phyloP scores from a whole-genome alignment of 305 asterid genomes.

The Fraxinus dipetala region DNA sequence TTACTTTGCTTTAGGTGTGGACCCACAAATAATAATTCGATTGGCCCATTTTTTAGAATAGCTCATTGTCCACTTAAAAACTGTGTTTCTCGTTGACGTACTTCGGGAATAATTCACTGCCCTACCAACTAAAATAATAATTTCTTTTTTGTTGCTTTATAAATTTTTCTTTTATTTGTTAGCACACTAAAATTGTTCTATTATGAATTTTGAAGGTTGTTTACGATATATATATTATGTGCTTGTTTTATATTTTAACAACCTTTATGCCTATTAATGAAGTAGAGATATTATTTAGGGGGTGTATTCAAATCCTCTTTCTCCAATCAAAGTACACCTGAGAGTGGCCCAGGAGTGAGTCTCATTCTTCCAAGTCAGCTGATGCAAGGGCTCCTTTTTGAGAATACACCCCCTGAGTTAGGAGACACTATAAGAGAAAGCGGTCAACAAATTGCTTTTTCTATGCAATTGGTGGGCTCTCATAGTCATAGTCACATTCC shows the following conservation, averaged over 20 bases:
- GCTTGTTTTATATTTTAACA: neutral
- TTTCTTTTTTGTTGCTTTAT: neutral
- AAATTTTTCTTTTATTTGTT: neutral
- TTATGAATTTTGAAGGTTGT: neutral
- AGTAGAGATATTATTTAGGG: neutral
- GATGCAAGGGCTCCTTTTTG: neutral
- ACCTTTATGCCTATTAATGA: neutral
- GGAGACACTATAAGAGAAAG: neutral
- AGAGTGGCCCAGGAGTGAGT: neutral
- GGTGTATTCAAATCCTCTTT: neutral
- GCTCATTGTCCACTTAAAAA: neutral
- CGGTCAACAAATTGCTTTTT: neutral
- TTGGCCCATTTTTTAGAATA: neutral
- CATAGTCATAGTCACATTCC: neutral
- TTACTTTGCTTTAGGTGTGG: neutral
- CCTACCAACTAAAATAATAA: neutral
- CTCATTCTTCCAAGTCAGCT: neutral
- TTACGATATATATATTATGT: neutral
- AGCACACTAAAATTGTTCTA: neutral
- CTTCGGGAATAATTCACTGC: neutral
- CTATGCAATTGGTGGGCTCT: neutral
- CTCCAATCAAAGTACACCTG: neutral
- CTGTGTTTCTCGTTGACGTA: neutral
- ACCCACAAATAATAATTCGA: neutral
- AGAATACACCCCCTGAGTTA: neutral